Evolutionary conservation across 1,139 yeast species (phyloP).

Genomic region (Candida smagusa): DNA sequence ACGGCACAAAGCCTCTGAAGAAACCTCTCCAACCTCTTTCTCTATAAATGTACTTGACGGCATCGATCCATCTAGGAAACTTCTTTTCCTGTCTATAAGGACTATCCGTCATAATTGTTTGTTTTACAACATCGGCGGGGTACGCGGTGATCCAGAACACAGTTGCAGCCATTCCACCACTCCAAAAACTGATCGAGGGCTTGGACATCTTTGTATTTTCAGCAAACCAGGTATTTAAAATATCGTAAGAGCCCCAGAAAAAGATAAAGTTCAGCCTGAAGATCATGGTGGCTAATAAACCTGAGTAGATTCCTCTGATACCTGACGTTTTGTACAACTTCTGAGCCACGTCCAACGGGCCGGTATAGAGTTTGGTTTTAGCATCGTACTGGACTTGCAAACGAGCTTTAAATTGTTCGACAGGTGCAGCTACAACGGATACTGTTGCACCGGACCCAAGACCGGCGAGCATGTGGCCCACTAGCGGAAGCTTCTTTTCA

Average conservation of each 20-base stretch:
- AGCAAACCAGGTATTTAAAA: slow-evolving; percentile 68
- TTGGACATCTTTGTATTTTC: slow-evolving; percentile 60
- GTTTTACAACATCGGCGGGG: slow-evolving; percentile 87
- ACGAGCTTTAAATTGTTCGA: slow-evolving; percentile 85
- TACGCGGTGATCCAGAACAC: slow-evolving; percentile 91
- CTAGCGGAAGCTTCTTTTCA: slow-evolving; percentile 59
- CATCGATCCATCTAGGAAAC: slow-evolving; percentile 69
- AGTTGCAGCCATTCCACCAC: slow-evolving; percentile 83
- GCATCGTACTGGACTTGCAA: slow-evolving; percentile 89
- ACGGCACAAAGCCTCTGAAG: slow-evolving; percentile 75
- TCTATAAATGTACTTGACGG: slow-evolving; percentile 64
- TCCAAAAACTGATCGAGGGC: slow-evolving; percentile 81
- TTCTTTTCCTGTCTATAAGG: slow-evolving; percentile 59
- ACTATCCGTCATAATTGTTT: slow-evolving; percentile 79
- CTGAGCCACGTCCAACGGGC: slow-evolving; percentile 72
- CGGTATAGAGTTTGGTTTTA: slow-evolving; percentile 60
- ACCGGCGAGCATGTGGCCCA: slow-evolving; percentile 74
- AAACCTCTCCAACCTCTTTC: slow-evolving; percentile 64
- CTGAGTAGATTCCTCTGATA: slow-evolving; percentile 71
- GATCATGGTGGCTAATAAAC: slow-evolving; percentile 79
- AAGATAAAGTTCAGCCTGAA: slow-evolving; percentile 83
- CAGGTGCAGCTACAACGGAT: slow-evolving; percentile 90
- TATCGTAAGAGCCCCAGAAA: slow-evolving; percentile 94
- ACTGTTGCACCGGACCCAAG: slow-evolving; percentile 91
- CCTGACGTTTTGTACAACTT: slow-evolving; percentile 59